Evolutionary conservation across 148 eudicot genomes (phyloP).

Genomic region (Silene latifolia): DNA sequence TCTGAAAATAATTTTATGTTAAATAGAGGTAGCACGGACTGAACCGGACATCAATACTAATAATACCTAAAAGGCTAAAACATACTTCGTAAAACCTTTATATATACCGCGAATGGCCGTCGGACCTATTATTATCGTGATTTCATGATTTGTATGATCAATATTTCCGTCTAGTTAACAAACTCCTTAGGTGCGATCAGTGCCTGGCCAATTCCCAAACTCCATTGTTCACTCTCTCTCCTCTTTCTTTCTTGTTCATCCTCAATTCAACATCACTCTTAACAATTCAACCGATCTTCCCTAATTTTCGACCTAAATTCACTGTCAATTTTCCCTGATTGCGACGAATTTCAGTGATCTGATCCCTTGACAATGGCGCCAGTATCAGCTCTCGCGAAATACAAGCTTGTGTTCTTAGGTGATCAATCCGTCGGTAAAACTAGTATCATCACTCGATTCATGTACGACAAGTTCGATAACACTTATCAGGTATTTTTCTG

Average conservation of each 20-base stretch:
- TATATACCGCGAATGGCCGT: too few species aligned
- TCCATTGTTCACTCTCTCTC: too few species aligned
- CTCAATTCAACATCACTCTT: slow-evolving; percentile 3
- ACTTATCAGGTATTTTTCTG: slow-evolving; percentile 37
- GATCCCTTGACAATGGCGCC: slow-evolving; percentile 36
- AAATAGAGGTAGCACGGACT: too few species aligned
- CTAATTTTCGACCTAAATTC: neutral
- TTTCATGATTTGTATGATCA: too few species aligned
- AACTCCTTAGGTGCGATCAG: neutral
- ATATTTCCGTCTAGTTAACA: too few species aligned
- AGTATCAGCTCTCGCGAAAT: slow-evolving; percentile 50
- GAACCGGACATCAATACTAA: too few species aligned
- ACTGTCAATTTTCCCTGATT: neutral
- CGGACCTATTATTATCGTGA: too few species aligned
- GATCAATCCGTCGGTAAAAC: slow-evolving; percentile 57
- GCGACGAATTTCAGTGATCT: neutral
- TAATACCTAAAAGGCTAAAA: too few species aligned
- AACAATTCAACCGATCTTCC: neutral
- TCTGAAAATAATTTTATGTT: too few species aligned
- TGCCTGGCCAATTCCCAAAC: neutral
- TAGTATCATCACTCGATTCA: slow-evolving; percentile 50
- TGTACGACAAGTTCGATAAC: slow-evolving; percentile 51
- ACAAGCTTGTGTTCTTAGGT: slow-evolving; percentile 48
- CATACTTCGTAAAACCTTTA: too few species aligned
- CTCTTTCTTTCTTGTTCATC: neutral